phyloP scores from a whole-genome alignment of 306 rosid genomes.

The Cercis canadensis region DNA sequence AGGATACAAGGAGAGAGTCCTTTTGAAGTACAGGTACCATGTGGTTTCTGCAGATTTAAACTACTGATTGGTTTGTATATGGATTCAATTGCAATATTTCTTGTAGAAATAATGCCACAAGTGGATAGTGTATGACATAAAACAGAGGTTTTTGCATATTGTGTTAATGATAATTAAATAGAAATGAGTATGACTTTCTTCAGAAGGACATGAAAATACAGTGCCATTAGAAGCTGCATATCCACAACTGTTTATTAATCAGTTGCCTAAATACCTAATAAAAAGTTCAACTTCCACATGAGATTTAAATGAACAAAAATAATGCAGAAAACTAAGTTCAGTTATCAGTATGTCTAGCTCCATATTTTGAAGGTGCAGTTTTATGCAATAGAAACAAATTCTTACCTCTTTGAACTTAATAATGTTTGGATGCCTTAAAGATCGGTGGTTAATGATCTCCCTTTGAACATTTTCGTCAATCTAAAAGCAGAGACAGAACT shows the following conservation, averaged over 20 bases:
- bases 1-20: too few species aligned
- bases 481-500: slow-evolving; percentile 52
- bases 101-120: slow-evolving; percentile 2
- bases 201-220: too few species aligned
- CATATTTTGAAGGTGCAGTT: background rate
- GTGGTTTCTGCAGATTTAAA: slow-evolving; percentile 29
- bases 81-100: background rate
- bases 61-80: background rate
- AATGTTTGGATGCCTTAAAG: slow-evolving; percentile 85
- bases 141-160: too few species aligned
- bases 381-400: slow-evolving; percentile 10
- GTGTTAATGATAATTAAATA: too few species aligned
- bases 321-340: slow-evolving; percentile 32
- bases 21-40: background rate
- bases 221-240: too few species aligned
- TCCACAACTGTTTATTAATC: too few species aligned
- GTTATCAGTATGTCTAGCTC: slow-evolving; percentile 2
- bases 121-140: too few species aligned
- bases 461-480: slow-evolving; percentile 89
- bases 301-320: slow-evolving; percentile 6
- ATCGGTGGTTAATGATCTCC: slow-evolving; percentile 86
- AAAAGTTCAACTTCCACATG: background rate
- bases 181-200: too few species aligned
- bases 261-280: too few species aligned
- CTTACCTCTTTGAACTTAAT: slow-evolving; percentile 88